Percentiles rank a stretch among this genome's conserved stretches.
Conservation (phyloP, 2,329 filamentous ascomycete species). For the Endoconidiophora polonica region DNA sequence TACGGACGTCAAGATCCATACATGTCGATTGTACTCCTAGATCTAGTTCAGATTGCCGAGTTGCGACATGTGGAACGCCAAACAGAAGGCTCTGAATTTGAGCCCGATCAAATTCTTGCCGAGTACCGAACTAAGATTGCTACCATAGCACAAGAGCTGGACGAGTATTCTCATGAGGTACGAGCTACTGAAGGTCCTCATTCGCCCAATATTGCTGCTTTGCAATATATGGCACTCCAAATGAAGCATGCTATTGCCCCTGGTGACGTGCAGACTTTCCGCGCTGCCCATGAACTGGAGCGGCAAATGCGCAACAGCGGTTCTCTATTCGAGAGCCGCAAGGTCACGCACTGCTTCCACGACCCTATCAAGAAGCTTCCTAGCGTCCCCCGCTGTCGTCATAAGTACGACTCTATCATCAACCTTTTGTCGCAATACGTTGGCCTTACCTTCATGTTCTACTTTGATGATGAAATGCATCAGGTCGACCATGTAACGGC, state of each 20-base stretch:
- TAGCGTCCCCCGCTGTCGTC: conserved; percentile 26
- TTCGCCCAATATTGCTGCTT: conserved; percentile 22
- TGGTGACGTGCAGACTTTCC: conserved; percentile 21
- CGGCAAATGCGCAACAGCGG: conserved; percentile 21
- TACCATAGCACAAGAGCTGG: conserved; percentile 21
- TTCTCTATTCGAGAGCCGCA: conserved; percentile 22
- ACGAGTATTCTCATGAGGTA: no score
- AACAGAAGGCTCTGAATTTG: not conserved
- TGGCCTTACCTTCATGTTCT: conserved; percentile 23
- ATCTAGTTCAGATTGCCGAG: conserved; percentile 8
- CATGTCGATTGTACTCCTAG: conserved; percentile 21
- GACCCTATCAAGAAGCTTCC: conserved; percentile 28
- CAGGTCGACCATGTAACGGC: conserved; percentile 21
- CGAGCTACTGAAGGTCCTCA: conserved; percentile 21
- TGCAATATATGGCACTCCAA: conserved; percentile 27
- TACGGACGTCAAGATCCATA: conserved; percentile 28
- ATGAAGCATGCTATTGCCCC: conserved; percentile 23
- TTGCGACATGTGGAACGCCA: no score
- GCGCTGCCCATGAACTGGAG: conserved; percentile 24
- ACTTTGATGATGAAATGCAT: conserved; percentile 30
- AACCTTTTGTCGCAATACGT: conserved; percentile 24
- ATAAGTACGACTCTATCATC: conserved; percentile 24
- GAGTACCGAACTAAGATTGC: conserved; percentile 26
- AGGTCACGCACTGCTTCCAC: conserved; percentile 26
- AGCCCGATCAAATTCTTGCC: conserved; percentile 17